Base-by-base conservation (phyloP, 2,329 filamentous ascomycete species). In the Rhinocladiella similis region DNA sequence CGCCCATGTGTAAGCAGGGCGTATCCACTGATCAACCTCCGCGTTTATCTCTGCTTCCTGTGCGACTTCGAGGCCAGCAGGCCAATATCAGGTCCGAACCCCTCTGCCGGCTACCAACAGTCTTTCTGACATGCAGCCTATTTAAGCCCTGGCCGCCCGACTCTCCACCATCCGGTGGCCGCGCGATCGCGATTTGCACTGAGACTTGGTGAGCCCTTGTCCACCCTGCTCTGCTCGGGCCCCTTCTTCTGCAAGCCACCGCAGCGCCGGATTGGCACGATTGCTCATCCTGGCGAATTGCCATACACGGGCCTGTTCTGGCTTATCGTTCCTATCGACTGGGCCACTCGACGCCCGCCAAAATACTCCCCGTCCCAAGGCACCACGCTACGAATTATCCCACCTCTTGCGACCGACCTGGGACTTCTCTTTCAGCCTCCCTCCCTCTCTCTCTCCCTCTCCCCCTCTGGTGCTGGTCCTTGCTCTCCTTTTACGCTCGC, bases 231-330 rank as follows among this genome's bases (percentile, higher is more conserved):
- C 58, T 60, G 54, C 53, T 55, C 48, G 47, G 60, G 56, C 53
- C 54, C 57, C 45, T 53, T 54, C 56, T 64, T 54, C 56, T 64
- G 60, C 56, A 64, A 61, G 63, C 63, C 63, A 64, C 63, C 56
- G 29, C 53, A 48, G 47, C 46, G 29, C 47, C 56, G 61, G 61
- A 62, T 65, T 62, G 61, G 61, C 61, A 54, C 61, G 61, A 61
- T 63, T 59, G 58, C 57, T 56, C 61, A 57, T 51, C 54, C 60
- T 61, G 47, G 61, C 51, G 47, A 50, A 50, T 33, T 56, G 56
- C 59, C 56, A 62, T 56, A 60, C 54, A 57, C 56, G 50, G 57
- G 54, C 57, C 56, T 54, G 57, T 50, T 53, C 45, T 25, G 46
- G 48, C 58, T 60, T 64, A 64, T 63, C 63, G 60, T 51, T 60